These are phyloP conservation scores for Ceratocystis eucalypticola DNA, from an alignment of 2,329 filamentous ascomycete genomes.

Conservation along the genomic window DNA sequence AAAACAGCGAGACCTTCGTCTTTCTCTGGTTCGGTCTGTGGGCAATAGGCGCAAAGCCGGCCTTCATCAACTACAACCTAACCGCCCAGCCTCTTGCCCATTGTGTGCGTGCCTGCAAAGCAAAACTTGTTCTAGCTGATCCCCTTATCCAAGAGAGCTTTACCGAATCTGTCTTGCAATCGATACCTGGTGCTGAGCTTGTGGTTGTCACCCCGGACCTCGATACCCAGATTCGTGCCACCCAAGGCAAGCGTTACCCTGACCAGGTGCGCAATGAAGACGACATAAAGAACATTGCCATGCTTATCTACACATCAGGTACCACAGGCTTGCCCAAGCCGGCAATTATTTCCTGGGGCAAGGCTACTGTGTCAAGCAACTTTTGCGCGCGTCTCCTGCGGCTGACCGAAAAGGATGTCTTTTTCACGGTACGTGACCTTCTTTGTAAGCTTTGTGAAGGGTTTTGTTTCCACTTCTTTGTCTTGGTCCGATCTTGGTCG, in stretches of 20 bases:
- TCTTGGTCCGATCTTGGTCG: background rate
- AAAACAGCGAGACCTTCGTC: conserved; percentile 66
- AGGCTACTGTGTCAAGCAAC: conserved; percentile 40
- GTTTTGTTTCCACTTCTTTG: background rate
- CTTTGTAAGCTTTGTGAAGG: background rate
- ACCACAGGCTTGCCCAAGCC: conserved; percentile 76
- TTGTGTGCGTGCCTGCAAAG: conserved; percentile 55
- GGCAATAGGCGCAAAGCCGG: conserved; percentile 69
- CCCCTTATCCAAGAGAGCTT: conserved; percentile 33
- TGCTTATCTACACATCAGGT: conserved; percentile 74
- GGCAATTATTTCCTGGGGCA: conserved; percentile 61
- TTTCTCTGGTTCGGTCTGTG: conserved; percentile 67
- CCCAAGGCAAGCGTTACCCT: conserved; percentile 41
- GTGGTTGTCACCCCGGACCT: conserved; percentile 47
- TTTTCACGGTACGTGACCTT: conserved; percentile 51
- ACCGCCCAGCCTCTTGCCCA: conserved; percentile 57
- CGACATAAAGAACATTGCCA: conserved; percentile 43
- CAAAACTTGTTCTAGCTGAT: conserved; percentile 58
- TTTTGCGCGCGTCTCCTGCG: conserved; percentile 44
- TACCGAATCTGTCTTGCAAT: conserved; percentile 41
- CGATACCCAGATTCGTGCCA: conserved; percentile 40
- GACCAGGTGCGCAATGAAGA: conserved; percentile 42
- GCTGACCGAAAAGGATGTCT: conserved; percentile 49
- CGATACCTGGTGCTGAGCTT: conserved; percentile 41
- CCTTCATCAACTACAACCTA: conserved; percentile 82